These are phyloP conservation scores for Poa pratensis DNA, from an alignment of 176 grass and related monocot species.

Conservation along the genomic window DNA sequence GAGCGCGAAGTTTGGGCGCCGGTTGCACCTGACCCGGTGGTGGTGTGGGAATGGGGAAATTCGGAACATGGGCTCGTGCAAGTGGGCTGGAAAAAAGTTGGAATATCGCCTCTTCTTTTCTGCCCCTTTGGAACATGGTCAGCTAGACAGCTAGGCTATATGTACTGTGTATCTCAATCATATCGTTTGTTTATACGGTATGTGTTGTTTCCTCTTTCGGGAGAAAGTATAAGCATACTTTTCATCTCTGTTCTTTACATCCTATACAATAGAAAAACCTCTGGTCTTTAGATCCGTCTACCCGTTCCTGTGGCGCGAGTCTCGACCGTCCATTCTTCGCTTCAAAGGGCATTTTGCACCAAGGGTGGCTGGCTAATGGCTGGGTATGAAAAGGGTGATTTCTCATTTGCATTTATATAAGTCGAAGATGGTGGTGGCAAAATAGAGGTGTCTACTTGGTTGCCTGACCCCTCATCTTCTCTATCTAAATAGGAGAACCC, in stretches of 20 bases:
- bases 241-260: background rate
- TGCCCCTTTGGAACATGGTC: background rate
- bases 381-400: background rate
- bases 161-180: background rate
- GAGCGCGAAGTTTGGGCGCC: background rate
- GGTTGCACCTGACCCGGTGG: background rate
- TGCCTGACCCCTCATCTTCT: background rate
- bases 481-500: too few species aligned
- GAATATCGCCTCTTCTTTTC: conserved; percentile 6
- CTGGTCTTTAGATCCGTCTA: background rate
- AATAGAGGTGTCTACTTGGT: background rate
- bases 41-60: background rate
- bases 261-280: too few species aligned
- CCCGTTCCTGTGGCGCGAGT: background rate
- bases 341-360: conserved; percentile 8
- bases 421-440: background rate
- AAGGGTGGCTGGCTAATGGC: too few species aligned
- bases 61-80: conserved; percentile 40
- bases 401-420: background rate
- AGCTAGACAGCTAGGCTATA: background rate
- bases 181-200: background rate
- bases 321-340: conserved; percentile 30
- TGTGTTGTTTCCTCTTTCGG: background rate
- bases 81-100: background rate
- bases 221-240: background rate